Base-by-base conservation (phyloP, 1,284 basidiomycete species). In the Leccinum huronense region DNA sequence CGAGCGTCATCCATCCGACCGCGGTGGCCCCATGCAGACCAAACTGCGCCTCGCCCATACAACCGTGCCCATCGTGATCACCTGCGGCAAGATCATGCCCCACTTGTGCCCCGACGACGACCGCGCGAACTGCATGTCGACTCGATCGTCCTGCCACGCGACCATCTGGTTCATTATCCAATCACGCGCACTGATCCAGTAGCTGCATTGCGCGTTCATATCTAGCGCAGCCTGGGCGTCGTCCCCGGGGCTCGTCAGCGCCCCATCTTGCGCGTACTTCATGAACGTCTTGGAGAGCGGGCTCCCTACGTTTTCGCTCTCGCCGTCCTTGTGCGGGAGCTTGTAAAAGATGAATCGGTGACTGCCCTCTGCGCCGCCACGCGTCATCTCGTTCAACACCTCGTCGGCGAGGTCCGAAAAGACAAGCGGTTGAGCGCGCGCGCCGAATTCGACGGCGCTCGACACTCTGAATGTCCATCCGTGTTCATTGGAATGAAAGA, bases 1-100 rank as follows among this genome's bases (percentile, higher is more conserved):
- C 97, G 31, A 99, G 85, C 11, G 97, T 99, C 97, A 99, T 99
- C 97, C 97, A 99, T 0, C 97, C 97, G 56, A 99, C 90, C 0
- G 97, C 95, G 1, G 96, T 98, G 3, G 95, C 95, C 16, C 97
- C 97, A 71, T 99, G 97, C 64, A 98, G 78, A 8, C 97, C 97
- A 75, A 99, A 98, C 78, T 99, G 97, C 0, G 96, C 94, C 74
- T 99, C 97, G 3, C 97, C 97, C 94, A 99, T 97, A 66, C 95
- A 94, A 23, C 23, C 23, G 23, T 23, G 23, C 23, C 23, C 23
- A 23, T 23, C 23, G 23, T 23, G 23, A 23, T 23, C 23, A 23
- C 23, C 23, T 23, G 23, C 23, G 23, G 23, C 23, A 23, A 23
- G 23, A 23, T 23, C 23, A 23, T 23, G 23, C 23, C 31, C 31